These are phyloP conservation scores for Amylocarpus encephaloides DNA, from an alignment of 2,329 filamentous ascomycete species.

Conservation along the genomic window DNA sequence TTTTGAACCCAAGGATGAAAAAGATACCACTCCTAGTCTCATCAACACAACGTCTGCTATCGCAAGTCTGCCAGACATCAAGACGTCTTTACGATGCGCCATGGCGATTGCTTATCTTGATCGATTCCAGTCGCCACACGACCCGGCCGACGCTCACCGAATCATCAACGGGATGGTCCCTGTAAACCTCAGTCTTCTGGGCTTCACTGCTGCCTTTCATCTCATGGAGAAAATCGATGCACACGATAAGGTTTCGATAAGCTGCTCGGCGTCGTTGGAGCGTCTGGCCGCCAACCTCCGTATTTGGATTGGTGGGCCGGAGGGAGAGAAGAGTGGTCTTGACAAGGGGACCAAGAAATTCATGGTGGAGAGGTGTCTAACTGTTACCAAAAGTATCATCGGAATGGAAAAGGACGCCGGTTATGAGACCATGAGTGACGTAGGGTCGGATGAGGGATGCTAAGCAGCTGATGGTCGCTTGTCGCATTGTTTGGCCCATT, in stretches of 20 bases:
- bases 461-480: too few relatives aligned
- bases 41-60: conserved; percentile 42
- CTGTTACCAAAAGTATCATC: conserved; percentile 49
- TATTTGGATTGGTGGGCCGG: conserved; percentile 52
- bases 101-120: conserved; percentile 55
- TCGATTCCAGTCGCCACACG: conserved; percentile 36
- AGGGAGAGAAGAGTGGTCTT: conserved; percentile 47
- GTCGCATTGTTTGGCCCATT: too few relatives aligned
- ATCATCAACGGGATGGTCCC: conserved; percentile 46
- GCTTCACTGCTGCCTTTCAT: conserved; percentile 52
- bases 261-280: conserved; percentile 46
- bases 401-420: conserved; percentile 57
- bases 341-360: conserved; percentile 43
- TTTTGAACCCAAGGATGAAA: conserved; percentile 29
- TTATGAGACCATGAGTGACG: conserved; percentile 52
- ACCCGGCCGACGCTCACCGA: conserved; percentile 39
- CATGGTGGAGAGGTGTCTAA: conserved; percentile 50
- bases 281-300: conserved; percentile 50
- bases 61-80: conserved; percentile 44
- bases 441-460: conserved; percentile 26
- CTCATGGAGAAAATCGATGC: conserved; percentile 48
- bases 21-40: conserved; percentile 32
- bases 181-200: conserved; percentile 42
- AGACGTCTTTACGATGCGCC: conserved; percentile 52
- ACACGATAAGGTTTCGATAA: conserved; percentile 42